Base-by-base conservation (phyloP, 139 green algal genomes). In the Ulvella scutata region DNA sequence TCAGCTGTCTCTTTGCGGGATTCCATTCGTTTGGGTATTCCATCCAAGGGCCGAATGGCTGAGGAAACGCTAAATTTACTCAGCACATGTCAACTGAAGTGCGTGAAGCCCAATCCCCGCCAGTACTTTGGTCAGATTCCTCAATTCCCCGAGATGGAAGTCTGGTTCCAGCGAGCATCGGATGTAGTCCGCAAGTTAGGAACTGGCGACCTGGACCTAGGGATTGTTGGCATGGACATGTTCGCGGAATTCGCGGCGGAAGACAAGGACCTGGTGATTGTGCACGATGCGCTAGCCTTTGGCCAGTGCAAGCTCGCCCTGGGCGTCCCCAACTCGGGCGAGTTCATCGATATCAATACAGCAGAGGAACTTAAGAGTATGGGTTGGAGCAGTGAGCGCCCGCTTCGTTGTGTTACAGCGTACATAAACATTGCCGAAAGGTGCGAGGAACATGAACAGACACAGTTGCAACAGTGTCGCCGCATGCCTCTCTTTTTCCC, bases 211-310 rank as follows among this genome's bases (percentile, higher is more conserved):
- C 83, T 99, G 9, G 95, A 99, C 87, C 83, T 99, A 9, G 95
- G 93, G 76, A 97, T 99, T 36, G 91, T 99, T 37, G 95, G 95
- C 62, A 87, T 88, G 28, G 94, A 99, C 87, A 99, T 99, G 94
- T 91, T 96, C 29, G 28, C 38, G 3, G 94, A 98, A 85, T 82
- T 94, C n/a, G 86, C 82, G 1, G 82, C 87, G 59, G 79, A 79
- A 3, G 84, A 87, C 72, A 38, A 77, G 26, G 90, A 97, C 74
- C 78, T 98, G 13, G 74, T 98, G 0, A 80, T 97, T 21, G 76
- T 98, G 37, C 94, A 98, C 76, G 92, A 98, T 26, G 84, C 88
- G 2, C 89, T 98, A 9, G 82, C 85, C 77, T 98, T 97, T 81
- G 94, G 94, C 4, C 77, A 91, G 40, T 99, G 95, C 84, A 90